Conservation (phyloP, 805 yeast species). For the Monosporozyma siamensis region DNA sequence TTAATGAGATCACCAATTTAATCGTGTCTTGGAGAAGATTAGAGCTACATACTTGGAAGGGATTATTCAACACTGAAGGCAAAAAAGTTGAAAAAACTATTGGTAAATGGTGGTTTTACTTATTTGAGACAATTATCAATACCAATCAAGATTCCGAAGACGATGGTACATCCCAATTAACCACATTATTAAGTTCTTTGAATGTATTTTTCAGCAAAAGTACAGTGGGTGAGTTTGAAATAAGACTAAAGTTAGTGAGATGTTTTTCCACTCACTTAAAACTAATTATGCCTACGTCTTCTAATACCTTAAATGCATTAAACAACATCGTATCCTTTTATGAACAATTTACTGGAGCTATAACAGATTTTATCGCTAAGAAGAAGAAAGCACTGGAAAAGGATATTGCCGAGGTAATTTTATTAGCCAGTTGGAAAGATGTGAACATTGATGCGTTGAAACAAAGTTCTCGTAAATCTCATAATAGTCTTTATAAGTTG, state of each 20-base stretch:
- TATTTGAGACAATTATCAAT: conserved; percentile 70
- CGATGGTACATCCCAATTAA: conserved; percentile 2
- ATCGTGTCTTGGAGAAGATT: conserved; percentile 87
- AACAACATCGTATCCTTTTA: conserved; percentile 46
- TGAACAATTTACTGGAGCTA: conserved; percentile 47
- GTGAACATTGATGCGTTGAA: conserved; percentile 87
- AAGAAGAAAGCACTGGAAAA: conserved; percentile 56
- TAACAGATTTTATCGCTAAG: conserved; percentile 38
- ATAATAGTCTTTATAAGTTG: conserved; percentile 69
- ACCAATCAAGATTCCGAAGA: conserved; percentile 30
- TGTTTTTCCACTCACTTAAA: conserved; percentile 55
- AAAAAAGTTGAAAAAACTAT: conserved; percentile 36
- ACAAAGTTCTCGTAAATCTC: conserved; percentile 88
- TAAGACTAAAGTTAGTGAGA: conserved; percentile 49
- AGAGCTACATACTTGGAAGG: conserved; percentile 80
- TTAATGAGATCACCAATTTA: conserved; percentile 50
- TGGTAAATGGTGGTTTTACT: conserved; percentile 87
- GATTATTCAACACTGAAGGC: conserved; percentile 61
- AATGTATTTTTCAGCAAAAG: conserved; percentile 69
- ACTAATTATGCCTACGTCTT: conserved; percentile 21
- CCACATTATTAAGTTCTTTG: conserved; percentile 44
- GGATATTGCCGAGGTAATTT: conserved; percentile 72
- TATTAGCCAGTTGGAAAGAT: conserved; percentile 95
- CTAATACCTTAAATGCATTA: conserved; percentile 20
- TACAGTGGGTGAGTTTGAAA: conserved; percentile 60